Evolutionary conservation across 2,329 filamentous ascomycete species (phyloP).

Genomic region (Didymella pinodella): DNA sequence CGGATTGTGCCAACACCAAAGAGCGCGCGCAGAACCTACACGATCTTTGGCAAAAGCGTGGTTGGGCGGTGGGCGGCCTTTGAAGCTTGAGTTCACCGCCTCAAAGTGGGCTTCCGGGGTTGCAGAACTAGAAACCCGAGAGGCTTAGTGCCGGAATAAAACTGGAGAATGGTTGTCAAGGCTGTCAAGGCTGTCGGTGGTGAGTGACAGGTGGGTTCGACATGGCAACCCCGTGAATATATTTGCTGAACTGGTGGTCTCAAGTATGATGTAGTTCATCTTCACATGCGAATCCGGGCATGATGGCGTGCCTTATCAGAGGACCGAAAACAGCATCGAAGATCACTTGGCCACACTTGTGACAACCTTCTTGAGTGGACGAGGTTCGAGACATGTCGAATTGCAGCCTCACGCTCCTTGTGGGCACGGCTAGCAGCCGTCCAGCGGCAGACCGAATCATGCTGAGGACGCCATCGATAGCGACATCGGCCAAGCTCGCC

Average conservation of each 20-base stretch:
- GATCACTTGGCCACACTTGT: slow-evolving; percentile 38
- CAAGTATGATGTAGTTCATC: slow-evolving; percentile 31
- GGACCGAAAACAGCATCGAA: slow-evolving; percentile 22
- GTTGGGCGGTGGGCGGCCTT: slow-evolving; percentile 32
- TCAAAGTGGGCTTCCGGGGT: slow-evolving; percentile 32
- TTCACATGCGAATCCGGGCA: slow-evolving; percentile 39
- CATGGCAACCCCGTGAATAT: slow-evolving; percentile 25
- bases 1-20: slow-evolving; percentile 29
- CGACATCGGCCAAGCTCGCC: slow-evolving; percentile 41
- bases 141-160: slow-evolving; percentile 36
- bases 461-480: slow-evolving; percentile 31
- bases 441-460: slow-evolving; percentile 45
- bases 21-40: slow-evolving; percentile 30
- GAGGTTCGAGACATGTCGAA: slow-evolving; percentile 33
- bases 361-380: slow-evolving; percentile 28
- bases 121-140: slow-evolving; percentile 25
- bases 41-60: slow-evolving; percentile 28
- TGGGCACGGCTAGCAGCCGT: slow-evolving; percentile 28
- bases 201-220: slow-evolving; percentile 33
- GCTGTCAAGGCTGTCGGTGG: slow-evolving; percentile 22
- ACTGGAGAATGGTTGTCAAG: slow-evolving; percentile 30
- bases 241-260: slow-evolving; percentile 25
- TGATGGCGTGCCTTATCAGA: slow-evolving; percentile 13
- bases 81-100: slow-evolving; percentile 41
- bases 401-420: slow-evolving; percentile 43